phyloP scores from a whole-genome alignment of 139 green algal genomes.

The Marvania coccoides region DNA sequence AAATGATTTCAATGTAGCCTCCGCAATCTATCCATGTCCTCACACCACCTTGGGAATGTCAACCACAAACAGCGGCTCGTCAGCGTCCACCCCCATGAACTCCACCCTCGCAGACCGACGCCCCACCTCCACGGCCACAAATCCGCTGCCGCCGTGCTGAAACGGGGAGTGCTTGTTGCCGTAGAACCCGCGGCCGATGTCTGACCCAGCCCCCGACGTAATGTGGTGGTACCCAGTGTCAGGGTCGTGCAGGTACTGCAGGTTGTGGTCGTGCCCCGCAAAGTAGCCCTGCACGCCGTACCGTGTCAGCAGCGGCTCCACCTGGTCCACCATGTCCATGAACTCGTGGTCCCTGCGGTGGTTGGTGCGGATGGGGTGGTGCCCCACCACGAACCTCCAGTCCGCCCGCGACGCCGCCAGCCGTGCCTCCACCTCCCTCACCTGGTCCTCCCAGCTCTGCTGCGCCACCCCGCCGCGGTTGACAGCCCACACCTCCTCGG shows the following conservation, averaged over 20 bases:
- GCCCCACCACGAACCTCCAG: slow-evolving; percentile 66
- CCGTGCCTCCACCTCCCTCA: slow-evolving; percentile 29
- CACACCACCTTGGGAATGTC: neutral
- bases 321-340: slow-evolving; percentile 26
- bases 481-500: slow-evolving; percentile 17
- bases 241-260: slow-evolving; percentile 39
- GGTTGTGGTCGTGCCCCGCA: slow-evolving; percentile 63
- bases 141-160: slow-evolving; percentile 9
- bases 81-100: slow-evolving; percentile 11
- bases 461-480: slow-evolving; percentile 41
- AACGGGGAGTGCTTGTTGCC: slow-evolving; percentile 13
- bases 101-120: neutral
- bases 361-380: slow-evolving; percentile 44
- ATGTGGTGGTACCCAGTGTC: slow-evolving; percentile 15
- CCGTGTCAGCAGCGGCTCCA: slow-evolving; percentile 35
- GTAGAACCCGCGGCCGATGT: slow-evolving; percentile 3
- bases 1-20: too few species aligned
- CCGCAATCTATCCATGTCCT: neutral
- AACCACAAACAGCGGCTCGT: slow-evolving; percentile 1
- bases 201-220: slow-evolving; percentile 2
- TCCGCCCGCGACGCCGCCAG: slow-evolving; percentile 25
- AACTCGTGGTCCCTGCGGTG: slow-evolving; percentile 22
- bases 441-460: slow-evolving; percentile 35
- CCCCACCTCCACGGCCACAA: slow-evolving; percentile 5
- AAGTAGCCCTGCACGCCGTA: slow-evolving; percentile 50